A percentile compares a stretch with the other conserved stretches of the same genome.
Conservation (phyloP, 345 rosid species). For the Lagerstroemia speciosa region DNA sequence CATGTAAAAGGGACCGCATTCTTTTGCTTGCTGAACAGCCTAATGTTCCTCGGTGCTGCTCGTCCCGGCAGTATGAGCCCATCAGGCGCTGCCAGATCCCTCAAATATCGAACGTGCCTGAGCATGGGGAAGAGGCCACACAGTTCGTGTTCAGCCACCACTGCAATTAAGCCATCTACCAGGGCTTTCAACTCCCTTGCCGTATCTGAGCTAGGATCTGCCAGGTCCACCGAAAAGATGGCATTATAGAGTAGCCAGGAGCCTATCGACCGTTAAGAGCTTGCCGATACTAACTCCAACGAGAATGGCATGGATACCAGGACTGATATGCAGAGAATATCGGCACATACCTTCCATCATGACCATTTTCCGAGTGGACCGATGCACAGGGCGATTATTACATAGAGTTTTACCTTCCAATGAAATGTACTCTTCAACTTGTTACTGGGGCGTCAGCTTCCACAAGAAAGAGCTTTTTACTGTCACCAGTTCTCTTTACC, state of each 20-base stretch:
- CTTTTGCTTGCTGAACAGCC: constrained; percentile 17
- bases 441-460: too few species aligned
- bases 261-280: constrained; percentile 1
- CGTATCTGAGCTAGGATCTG: neutral
- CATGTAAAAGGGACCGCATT: constrained; percentile 8
- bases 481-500: too few species aligned
- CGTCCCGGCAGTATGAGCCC: neutral
- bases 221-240: constrained; percentile 18
- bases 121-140: constrained; percentile 27
- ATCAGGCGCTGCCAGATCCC: constrained; percentile 14
- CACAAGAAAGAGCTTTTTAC: too few species aligned
- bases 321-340: neutral
- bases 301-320: neutral
- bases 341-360: neutral
- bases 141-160: constrained; percentile 25
- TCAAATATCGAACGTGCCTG: constrained; percentile 19
- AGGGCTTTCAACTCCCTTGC: constrained; percentile 13
- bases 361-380: constrained; percentile 5
- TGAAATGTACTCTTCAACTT: too few species aligned
- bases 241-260: constrained; percentile 17
- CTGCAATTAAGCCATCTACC: constrained; percentile 2
- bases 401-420: too few species aligned
- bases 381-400: constrained; percentile 18
- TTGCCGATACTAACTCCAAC: too few species aligned
- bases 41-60: constrained; percentile 8